Conservation (phyloP, 1,139 yeast genomes). For the Spathaspora jeffriesii region DNA sequence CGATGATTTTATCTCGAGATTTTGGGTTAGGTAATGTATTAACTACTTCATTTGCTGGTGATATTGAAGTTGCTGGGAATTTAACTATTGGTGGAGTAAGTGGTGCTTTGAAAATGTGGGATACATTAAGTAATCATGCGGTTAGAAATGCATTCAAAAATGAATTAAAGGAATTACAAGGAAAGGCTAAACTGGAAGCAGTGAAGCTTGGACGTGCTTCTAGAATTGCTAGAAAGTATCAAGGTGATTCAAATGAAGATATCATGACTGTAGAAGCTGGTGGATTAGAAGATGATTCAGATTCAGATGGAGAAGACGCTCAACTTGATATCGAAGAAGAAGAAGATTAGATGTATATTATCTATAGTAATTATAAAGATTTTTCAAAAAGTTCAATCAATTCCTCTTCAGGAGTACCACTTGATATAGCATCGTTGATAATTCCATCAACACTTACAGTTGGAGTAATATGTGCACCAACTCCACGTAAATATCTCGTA, state of each 20-base stretch:
- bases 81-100: slow-evolving; percentile 87
- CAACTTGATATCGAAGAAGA: slow-evolving; percentile 15
- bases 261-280: slow-evolving; percentile 63
- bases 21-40: slow-evolving; percentile 95
- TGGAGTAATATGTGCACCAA: slow-evolving; percentile 87
- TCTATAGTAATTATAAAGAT: slow-evolving; percentile 8
- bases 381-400: slow-evolving; percentile 30
- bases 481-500: slow-evolving; percentile 70
- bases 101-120: slow-evolving; percentile 91
- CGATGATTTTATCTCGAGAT: slow-evolving; percentile 89
- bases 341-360: slow-evolving; percentile 5
- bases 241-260: slow-evolving; percentile 48
- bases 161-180: slow-evolving; percentile 56
- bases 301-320: slow-evolving; percentile 51
- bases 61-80: slow-evolving; percentile 82
- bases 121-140: slow-evolving; percentile 77
- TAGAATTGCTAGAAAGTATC: slow-evolving; percentile 73
- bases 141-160: slow-evolving; percentile 70
- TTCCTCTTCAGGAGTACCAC: slow-evolving; percentile 36
- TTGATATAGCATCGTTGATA: slow-evolving; percentile 35
- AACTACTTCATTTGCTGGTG: slow-evolving; percentile 82
- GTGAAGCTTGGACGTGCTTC: slow-evolving; percentile 57
- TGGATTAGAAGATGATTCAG: slow-evolving; percentile 59
- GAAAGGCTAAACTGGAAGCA: slow-evolving; percentile 59
- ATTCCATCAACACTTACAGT: slow-evolving; percentile 75